These are phyloP conservation scores for Casuarina cunninghamiana DNA, from an alignment of 306 rosid species.

Conservation along the genomic window DNA sequence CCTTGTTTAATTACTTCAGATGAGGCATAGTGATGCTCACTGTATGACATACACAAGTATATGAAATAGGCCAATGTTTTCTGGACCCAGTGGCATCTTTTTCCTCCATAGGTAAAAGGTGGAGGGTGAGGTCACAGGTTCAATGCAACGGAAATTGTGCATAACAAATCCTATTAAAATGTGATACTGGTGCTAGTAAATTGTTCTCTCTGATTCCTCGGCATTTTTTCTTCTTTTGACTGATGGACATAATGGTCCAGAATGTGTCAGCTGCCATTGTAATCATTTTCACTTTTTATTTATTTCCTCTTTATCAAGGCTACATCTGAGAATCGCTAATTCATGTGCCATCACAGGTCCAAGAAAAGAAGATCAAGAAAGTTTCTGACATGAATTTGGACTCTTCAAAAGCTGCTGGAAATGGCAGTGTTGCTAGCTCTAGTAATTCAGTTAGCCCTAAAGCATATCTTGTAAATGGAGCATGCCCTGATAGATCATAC, in stretches of 20 bases:
- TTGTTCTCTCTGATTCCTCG: background rate
- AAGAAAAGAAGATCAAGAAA: slow-evolving; percentile 98
- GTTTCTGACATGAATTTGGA: slow-evolving; percentile 85
- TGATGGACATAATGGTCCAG: background rate
- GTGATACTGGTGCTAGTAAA: background rate
- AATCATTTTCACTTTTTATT: slow-evolving; percentile 1
- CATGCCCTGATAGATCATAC: slow-evolving; percentile 54
- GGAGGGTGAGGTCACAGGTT: background rate
- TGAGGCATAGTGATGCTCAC: background rate
- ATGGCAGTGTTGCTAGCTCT: slow-evolving; percentile 82
- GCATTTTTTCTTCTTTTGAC: background rate
- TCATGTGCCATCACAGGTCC: slow-evolving; percentile 56
- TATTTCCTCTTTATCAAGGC: slow-evolving; percentile 21
- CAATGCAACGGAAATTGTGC: background rate
- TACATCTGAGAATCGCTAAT: slow-evolving; percentile 22
- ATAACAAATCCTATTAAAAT: background rate
- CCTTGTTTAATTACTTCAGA: background rate
- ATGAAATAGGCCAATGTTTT: background rate
- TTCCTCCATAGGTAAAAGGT: background rate
- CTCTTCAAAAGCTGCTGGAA: slow-evolving; percentile 66
- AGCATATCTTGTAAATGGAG: slow-evolving; percentile 81
- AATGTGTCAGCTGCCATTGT: background rate
- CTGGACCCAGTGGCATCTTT: background rate
- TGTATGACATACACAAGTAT: background rate
- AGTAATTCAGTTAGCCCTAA: slow-evolving; percentile 64